A percentile compares a stretch with the other conserved stretches of the same genome.
These are phyloP conservation scores for Mesembryanthemum crystallinum DNA, from an alignment of 148 eudicot species.

Conservation along the genomic window DNA sequence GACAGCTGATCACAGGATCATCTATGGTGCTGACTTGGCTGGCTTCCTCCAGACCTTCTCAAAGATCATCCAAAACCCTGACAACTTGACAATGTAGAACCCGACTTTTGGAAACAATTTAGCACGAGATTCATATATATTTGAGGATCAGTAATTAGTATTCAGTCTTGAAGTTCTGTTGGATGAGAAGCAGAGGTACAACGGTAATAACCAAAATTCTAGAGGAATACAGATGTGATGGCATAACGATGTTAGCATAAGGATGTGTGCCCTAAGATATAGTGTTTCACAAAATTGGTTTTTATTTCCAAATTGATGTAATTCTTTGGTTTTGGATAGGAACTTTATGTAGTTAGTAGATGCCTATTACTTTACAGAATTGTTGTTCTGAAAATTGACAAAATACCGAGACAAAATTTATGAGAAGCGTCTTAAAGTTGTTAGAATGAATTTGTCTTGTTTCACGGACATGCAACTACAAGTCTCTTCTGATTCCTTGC, in stretches of 20 bases:
- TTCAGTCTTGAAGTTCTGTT: conserved; percentile 10
- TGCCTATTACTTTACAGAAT: background rate
- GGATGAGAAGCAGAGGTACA: background rate
- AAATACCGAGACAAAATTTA: no score
- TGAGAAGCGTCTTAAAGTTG: no score
- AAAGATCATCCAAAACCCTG: conserved; percentile 76
- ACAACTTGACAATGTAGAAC: conserved; percentile 78
- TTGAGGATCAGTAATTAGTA: background rate
- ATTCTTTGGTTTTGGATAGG: conserved; percentile 7
- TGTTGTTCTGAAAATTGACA: background rate
- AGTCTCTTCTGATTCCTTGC: background rate
- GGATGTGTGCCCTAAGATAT: background rate
- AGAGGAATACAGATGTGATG: conserved; percentile 3
- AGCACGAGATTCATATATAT: background rate
- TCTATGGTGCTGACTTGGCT: conserved; percentile 91
- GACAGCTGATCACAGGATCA: conserved; percentile 82
- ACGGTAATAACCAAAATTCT: background rate
- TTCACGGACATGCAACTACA: background rate
- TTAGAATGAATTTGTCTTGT: background rate
- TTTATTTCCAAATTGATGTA: conserved; percentile 1
- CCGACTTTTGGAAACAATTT: background rate
- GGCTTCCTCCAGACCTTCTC: conserved; percentile 94
- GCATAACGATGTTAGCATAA: background rate
- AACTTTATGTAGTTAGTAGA: conserved; percentile 11
- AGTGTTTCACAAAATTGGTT: background rate